Percentiles rank a stretch among this genome's conserved stretches.
Conservation (phyloP, 441 rosid species). For the Erysimum pusillum region DNA sequence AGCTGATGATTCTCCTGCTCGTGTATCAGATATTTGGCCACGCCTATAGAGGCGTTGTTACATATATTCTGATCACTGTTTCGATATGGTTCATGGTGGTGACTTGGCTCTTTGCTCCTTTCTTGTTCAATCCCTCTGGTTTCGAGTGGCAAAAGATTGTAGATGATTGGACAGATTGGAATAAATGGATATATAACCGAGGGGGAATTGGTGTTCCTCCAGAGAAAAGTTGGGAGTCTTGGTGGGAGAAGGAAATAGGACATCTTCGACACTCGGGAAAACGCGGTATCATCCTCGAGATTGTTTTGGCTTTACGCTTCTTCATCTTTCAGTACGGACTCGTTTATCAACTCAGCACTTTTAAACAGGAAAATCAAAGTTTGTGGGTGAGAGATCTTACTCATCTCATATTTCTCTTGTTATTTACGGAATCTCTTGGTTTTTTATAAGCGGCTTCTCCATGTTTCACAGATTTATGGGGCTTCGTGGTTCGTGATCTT, state of each 20-base stretch:
- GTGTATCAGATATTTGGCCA: constrained; percentile 76
- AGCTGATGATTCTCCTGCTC: constrained; percentile 79
- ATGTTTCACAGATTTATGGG: constrained; percentile 62
- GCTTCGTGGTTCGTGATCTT: constrained; percentile 73
- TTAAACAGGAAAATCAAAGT: constrained; percentile 50
- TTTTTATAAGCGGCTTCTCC: background rate
- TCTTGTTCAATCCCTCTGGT: constrained; percentile 95
- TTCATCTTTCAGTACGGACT: constrained; percentile 83
- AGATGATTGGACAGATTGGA: constrained; percentile 86
- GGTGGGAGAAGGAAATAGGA: constrained; percentile 88
- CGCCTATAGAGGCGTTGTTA: constrained; percentile 67
- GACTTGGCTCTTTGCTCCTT: constrained; percentile 95
- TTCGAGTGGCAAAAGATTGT: constrained; percentile 93
- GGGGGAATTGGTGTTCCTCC: constrained; percentile 86
- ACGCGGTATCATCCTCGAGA: constrained; percentile 71
- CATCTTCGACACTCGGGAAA: constrained; percentile 72
- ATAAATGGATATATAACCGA: constrained; percentile 72
- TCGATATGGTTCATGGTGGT: constrained; percentile 95
- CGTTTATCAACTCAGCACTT: constrained; percentile 69
- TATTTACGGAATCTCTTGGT: constrained; percentile 9
- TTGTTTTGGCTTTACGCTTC: constrained; percentile 72
- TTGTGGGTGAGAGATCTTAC: constrained; percentile 58
- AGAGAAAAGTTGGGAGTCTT: constrained; percentile 89
- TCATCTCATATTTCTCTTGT: constrained; percentile 3
- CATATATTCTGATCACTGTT: constrained; percentile 73